Percentiles rank a stretch among this genome's conserved stretches.
Conservation (phyloP, 306 rosid species). For the Luffa acutangula region DNA sequence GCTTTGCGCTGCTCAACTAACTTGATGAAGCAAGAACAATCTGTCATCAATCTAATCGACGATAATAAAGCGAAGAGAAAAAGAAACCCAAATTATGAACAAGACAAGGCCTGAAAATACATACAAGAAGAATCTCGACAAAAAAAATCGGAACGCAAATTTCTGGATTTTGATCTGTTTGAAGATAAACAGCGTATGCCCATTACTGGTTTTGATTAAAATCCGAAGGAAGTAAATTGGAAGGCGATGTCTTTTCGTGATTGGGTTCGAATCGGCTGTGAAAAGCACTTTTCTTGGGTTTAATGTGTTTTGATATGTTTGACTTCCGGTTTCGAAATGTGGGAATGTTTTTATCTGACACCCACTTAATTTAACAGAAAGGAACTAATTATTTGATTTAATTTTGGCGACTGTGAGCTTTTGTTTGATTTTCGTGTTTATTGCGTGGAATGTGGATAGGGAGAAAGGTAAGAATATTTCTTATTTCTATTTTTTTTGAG, state of each 20-base stretch:
- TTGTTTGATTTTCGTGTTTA: constrained; percentile 14
- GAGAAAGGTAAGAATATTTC: constrained; percentile 13
- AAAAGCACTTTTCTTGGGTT: not conserved
- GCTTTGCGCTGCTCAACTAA: not conserved
- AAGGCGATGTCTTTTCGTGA: not conserved
- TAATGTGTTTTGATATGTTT: not conserved
- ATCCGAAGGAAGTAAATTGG: not conserved
- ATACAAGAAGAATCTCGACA: no score
- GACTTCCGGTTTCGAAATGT: not conserved
- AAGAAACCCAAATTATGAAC: not conserved
- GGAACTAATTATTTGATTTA: constrained; percentile 12
- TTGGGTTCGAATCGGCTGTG: constrained; percentile 6
- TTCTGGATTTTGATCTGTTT: constrained; percentile 6
- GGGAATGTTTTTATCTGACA: constrained; percentile 10
- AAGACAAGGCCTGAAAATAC: not conserved
- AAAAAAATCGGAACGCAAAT: not conserved
- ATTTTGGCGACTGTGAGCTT: constrained; percentile 11
- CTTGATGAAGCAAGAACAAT: constrained; percentile 15
- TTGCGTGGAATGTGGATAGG: constrained; percentile 12
- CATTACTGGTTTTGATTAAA: not conserved
- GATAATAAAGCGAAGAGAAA: not conserved
- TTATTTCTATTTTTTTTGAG: constrained; percentile 6
- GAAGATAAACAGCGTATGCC: not conserved
- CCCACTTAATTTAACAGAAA: constrained; percentile 9
- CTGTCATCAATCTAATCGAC: constrained; percentile 27